Conservation (phyloP, 345 rosid species). For the Arabis alpina region DNA sequence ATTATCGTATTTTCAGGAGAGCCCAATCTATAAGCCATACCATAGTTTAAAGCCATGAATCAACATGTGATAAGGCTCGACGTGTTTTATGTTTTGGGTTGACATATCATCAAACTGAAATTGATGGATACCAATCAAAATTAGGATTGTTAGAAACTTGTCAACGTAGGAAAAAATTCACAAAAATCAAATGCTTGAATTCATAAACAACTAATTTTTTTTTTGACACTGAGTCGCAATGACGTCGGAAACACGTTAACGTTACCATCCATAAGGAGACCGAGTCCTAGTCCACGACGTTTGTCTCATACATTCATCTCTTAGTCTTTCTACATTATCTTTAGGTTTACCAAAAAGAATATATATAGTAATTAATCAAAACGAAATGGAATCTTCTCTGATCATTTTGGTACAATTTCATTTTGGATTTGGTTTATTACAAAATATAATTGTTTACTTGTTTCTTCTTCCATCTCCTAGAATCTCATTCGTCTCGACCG, state of each 20-base stretch:
- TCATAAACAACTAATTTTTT: background rate
- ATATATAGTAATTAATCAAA: background rate
- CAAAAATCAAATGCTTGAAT: background rate
- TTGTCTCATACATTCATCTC: conserved; percentile 25
- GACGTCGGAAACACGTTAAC: conserved; percentile 34
- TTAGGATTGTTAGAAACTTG: conserved; percentile 27
- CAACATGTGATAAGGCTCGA: background rate
- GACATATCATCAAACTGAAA: conserved; percentile 13
- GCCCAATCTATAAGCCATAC: conserved; percentile 1
- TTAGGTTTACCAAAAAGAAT: background rate
- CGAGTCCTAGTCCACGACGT: conserved; percentile 32
- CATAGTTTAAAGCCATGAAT: background rate
- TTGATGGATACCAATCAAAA: conserved; percentile 16
- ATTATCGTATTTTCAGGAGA: background rate
- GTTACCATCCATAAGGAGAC: conserved; percentile 14
- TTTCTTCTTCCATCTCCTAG: background rate
- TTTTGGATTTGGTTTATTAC: background rate
- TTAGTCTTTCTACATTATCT: conserved; percentile 7
- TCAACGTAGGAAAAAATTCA: background rate
- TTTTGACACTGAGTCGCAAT: background rate
- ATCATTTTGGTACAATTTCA: background rate
- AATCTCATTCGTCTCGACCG: background rate
- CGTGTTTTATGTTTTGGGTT: background rate
- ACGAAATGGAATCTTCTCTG: conserved; percentile 3
- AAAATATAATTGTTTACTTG: background rate